A percentile compares a stretch with the other conserved stretches of the same genome.
These are phyloP conservation scores for Phytophthora crassamura DNA, from an alignment of 352 stramenopile species.

Conservation along the genomic window DNA sequence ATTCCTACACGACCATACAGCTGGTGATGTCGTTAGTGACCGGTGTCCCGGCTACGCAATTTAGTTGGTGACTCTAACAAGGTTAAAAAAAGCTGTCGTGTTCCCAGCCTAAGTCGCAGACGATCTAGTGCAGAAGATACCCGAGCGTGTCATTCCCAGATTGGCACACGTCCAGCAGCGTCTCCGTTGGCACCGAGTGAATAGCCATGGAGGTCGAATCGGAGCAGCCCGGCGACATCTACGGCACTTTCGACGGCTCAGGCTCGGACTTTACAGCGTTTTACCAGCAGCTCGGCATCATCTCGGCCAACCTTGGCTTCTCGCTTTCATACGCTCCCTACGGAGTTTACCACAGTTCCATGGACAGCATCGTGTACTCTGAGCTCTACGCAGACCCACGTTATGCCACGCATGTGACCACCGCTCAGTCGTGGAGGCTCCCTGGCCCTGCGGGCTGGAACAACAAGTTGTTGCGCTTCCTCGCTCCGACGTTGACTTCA, in stretches of 20 bases:
- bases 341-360: constrained; percentile 81
- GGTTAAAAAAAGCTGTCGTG: too few species aligned
- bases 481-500: too few species aligned
- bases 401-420: constrained; percentile 50
- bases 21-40: too few species aligned
- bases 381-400: constrained; percentile 55
- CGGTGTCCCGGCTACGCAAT: too few species aligned
- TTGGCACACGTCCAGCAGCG: constrained; percentile 4
- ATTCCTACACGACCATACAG: too few species aligned
- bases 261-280: constrained; percentile 81
- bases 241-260: constrained; percentile 58
- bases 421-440: constrained; percentile 57
- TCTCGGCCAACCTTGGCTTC: constrained; percentile 71
- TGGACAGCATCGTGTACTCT: constrained; percentile 78
- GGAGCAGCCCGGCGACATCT: constrained; percentile 38
- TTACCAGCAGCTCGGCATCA: constrained; percentile 80
- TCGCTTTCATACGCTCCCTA: constrained; percentile 36
- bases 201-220: constrained; percentile 29
- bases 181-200: not conserved
- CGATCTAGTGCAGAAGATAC: too few species aligned
- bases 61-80: too few species aligned
- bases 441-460: constrained; percentile 49
- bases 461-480: too few species aligned
- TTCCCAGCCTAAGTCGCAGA: too few species aligned
- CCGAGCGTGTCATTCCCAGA: too few species aligned